Evolutionary conservation across 75 land plant genomes (phyloP), one percentile per base, ranked within the genome.

Genomic region (Sequoia sempervirens): DNA sequence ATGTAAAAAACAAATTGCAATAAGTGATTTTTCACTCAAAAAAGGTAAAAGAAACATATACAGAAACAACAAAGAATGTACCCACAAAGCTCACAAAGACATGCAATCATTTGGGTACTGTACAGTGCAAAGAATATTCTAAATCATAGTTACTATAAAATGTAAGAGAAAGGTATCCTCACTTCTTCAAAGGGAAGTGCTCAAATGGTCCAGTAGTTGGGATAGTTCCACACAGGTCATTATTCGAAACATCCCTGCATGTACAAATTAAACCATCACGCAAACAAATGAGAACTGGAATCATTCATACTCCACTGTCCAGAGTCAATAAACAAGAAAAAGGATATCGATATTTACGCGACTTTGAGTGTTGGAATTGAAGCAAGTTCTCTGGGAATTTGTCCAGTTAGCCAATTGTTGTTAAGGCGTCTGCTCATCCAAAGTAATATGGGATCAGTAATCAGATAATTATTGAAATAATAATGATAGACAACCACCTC

Each of bases 161-260:
- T 41, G 66, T 45, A 41, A 70, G 73, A 70, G 32, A 70, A 80
- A 52, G 68, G 85, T 20, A n/a, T 41, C 53, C 84, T 75, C 86
- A 96, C 98, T 93, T 96, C 86, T 92, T 92, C 56, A 91, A 84
- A 26, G 93, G 95, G 14, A 97, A 91, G 82, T 90, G 93, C 72
- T 92, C 93, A 85, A 96, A 97, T 82, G 98, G 92, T 76, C 99
- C 99, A 68, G 93, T 83, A 14, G 92, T 91, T 47, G 99, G 99
- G 78, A 97, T 96, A 8, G 99, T 94, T 76, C 99, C 99, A 84
- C 98, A 97, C 53, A 97, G 84, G 78, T 97, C 76, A 81, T 97
- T 97, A 85, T 78, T 89, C 23, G 99, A 96, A 66, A 97, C 91
- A 88, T 97, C 99, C 70, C 98, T 97, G 94, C 52, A 90, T 72